Evolutionary conservation across 2,329 filamentous ascomycete genomes (phyloP), one percentile per base, ranked within the genome.

Genomic region (Tolypocladium pustulatum): DNA sequence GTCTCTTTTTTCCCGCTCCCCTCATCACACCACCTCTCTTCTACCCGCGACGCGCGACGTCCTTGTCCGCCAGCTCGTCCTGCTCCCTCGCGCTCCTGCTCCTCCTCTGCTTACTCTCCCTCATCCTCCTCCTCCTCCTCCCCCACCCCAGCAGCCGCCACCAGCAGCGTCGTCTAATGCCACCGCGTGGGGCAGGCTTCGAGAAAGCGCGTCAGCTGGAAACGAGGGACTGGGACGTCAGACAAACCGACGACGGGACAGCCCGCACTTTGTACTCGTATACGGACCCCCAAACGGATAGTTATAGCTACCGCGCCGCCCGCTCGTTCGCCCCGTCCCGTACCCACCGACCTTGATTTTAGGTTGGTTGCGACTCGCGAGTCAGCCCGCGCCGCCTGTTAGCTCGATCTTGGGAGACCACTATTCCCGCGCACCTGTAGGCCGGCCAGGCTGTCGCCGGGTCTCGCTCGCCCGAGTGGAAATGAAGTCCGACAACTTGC

Each of bases 401-500:
- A 34, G 49, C 49, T 27, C 25, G 30, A 34, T n/a, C 49, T 20
- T 34, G 17, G 46, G n/a, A 27, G 27, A 9, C 46, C 25, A n/a
- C 15, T 51, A 30, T 51, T 51, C 7, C 15, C 15, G 46, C n/a
- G 1, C 46, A n/a, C 49, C 9, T 27, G 30, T 22, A 52, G 17
- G 27, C 37, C 1, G 34, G 22, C 36, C 54, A 32, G 37, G 54
- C 37, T 32, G 37, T 52, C 49, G 49, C 49, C 49, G 49, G 49
- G 30, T 52, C 27, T 52, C 49, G 49, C 15, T 12, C 25, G 36
- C 15, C 7, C 36, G 57, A n/a, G 27, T 54, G 32, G 38, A 54
- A 40, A 55, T 61, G 61, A 74, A 73, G 71, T 69, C 72, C 66
- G 72, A 75, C 61, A 66, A 60, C 61, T 65, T 69, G 68, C 69